These are phyloP conservation scores for Pseudoscleropodium purum DNA, from an alignment of 225 moss, liverwort and hornwort genomes.

Conservation along the genomic window DNA sequence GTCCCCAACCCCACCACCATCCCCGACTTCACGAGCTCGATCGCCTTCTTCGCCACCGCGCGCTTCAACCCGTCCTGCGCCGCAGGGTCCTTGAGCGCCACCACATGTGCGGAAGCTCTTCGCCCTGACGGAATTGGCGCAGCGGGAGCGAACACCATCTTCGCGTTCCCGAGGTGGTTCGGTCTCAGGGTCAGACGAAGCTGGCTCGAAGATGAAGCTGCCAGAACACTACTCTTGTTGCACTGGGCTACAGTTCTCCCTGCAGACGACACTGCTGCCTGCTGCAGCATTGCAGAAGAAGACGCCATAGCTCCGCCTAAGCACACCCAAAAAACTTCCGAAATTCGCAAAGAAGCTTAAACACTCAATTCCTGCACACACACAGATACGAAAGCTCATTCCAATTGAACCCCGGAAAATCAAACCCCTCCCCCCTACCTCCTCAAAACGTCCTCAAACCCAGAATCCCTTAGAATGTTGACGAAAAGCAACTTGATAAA, in stretches of 20 bases:
- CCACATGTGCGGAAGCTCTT: background rate
- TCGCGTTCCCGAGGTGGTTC: conserved; percentile 15
- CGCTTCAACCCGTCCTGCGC: conserved; percentile 73
- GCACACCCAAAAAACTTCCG: background rate
- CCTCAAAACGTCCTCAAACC: background rate
- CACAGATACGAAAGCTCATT: background rate
- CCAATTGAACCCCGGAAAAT: background rate
- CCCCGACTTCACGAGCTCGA: conserved; percentile 84
- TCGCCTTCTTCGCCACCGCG: conserved; percentile 88
- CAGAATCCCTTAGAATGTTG: background rate
- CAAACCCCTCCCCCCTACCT: background rate
- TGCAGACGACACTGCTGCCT: background rate
- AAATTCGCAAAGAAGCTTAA: background rate
- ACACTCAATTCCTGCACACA: background rate
- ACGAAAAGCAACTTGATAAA: background rate
- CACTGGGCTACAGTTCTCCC: background rate
- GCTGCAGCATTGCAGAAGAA: conserved; percentile 28
- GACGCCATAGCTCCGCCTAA: conserved; percentile 13
- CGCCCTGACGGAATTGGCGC: background rate
- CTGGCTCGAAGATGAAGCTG: background rate
- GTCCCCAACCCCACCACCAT: conserved; percentile 90
- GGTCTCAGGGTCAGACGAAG: background rate
- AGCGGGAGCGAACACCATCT: background rate
- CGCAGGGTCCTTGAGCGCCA: conserved; percentile 34
- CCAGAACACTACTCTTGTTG: background rate